Conservation (phyloP, 1,284 basidiomycete genomes). For the Veloboletus limbatus region DNA sequence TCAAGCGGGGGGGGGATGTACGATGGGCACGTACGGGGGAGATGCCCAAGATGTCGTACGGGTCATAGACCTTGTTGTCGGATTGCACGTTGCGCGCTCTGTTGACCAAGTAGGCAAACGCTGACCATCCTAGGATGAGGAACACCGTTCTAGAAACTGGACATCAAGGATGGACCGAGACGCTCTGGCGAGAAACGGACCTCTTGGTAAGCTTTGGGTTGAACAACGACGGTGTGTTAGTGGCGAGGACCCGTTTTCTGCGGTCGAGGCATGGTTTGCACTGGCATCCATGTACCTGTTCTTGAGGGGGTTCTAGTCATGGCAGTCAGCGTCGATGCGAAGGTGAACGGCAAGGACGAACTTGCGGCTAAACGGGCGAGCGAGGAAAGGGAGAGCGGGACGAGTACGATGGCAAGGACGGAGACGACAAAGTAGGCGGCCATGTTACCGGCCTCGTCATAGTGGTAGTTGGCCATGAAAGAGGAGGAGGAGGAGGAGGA, state of each 20-base stretch:
- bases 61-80: conserved; percentile 84
- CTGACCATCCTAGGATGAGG: conserved; percentile 72
- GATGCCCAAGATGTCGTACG: conserved; percentile 92
- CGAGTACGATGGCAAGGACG: conserved; percentile 75
- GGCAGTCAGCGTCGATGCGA: conserved; percentile 4
- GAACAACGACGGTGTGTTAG: conserved; percentile 45
- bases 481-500: too few species aligned
- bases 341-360: conserved; percentile 17
- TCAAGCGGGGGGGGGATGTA: background rate
- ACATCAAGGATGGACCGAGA: background rate
- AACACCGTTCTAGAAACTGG: conserved; percentile 50
- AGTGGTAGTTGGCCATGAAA: conserved; percentile 83
- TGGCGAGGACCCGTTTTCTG: conserved; percentile 45
- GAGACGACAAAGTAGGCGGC: conserved; percentile 88
- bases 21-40: conserved; percentile 44
- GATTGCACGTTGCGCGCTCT: conserved; percentile 58
- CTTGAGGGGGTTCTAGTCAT: conserved; percentile 28
- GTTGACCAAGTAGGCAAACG: conserved; percentile 69
- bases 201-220: conserved; percentile 43
- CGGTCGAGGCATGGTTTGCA: conserved; percentile 66
- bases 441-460: conserved; percentile 88
- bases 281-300: conserved; percentile 50
- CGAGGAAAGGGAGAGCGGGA: conserved; percentile 68
- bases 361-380: conserved; percentile 40
- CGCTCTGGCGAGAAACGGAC: conserved; percentile 31